phyloP scores from a whole-genome alignment of 352 stramenopile genomes.

The Phytophthora citrophthora region DNA sequence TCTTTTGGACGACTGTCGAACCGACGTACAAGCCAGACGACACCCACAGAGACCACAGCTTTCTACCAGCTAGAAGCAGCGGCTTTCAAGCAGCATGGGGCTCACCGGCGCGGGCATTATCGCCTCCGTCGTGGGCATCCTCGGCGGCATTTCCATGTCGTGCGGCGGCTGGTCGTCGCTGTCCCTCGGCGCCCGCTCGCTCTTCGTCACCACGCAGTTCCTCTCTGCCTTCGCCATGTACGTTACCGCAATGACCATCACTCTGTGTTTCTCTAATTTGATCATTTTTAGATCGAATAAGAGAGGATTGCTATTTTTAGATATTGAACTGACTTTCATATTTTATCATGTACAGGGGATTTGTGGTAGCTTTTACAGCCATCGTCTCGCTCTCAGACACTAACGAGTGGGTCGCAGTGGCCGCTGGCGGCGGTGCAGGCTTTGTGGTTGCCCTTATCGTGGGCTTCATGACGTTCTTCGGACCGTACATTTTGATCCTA shows the following conservation, averaged over 20 bases:
- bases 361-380: conserved; percentile 69
- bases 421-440: conserved; percentile 64
- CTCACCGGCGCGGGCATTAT: conserved; percentile 68
- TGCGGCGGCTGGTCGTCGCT: conserved; percentile 88
- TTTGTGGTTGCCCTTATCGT: conserved; percentile 69
- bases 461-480: conserved; percentile 76
- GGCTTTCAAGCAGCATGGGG: conserved; percentile 47
- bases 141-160: conserved; percentile 84
- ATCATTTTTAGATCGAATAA: background rate
- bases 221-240: conserved; percentile 87
- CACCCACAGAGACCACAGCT: background rate
- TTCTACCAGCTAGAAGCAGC: conserved; percentile 9
- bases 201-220: conserved; percentile 86
- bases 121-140: conserved; percentile 76
- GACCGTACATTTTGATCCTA: conserved; percentile 74
- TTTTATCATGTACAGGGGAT: conserved; percentile 50
- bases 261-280: conserved; percentile 1
- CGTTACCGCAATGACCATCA: conserved; percentile 33
- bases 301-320: no score
- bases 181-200: conserved; percentile 81
- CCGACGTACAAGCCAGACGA: conserved; percentile 10
- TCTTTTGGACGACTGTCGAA: conserved; percentile 1
- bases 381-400: conserved; percentile 67
- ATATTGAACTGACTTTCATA: conserved; percentile 21
- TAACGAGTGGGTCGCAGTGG: conserved; percentile 81